phyloP scores from a whole-genome alignment of 257 asterid species.

The Petunia axillaris region DNA sequence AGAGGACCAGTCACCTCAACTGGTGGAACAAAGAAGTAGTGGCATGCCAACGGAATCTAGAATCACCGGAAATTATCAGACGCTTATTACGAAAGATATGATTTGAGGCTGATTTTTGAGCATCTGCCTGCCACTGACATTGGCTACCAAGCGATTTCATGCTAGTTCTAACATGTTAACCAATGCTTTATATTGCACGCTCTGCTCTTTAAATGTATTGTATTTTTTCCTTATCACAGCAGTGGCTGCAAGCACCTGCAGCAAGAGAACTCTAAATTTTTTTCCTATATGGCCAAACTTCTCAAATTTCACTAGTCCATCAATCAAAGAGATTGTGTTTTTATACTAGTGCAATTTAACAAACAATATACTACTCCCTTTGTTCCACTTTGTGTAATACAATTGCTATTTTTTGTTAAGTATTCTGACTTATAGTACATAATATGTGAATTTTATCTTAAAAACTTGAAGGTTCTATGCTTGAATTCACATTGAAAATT shows the following conservation, averaged over 20 bases:
- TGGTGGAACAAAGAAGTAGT: slow-evolving; percentile 30
- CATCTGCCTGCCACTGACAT: neutral
- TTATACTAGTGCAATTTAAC: slow-evolving; percentile 48
- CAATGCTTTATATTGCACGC: neutral
- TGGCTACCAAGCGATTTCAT: neutral
- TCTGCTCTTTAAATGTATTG: neutral
- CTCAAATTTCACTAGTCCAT: slow-evolving; percentile 57
- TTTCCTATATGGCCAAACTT: slow-evolving; percentile 76
- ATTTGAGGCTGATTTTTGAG: neutral
- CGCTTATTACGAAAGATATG: neutral
- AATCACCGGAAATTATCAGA: neutral
- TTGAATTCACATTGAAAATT: too few species aligned
- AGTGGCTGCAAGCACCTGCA: slow-evolving; percentile 9
- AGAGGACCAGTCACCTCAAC: slow-evolving; percentile 41
- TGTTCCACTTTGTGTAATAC: too few species aligned
- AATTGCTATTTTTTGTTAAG: too few species aligned
- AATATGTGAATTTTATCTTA: too few species aligned
- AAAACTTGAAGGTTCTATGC: too few species aligned
- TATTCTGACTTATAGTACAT: too few species aligned
- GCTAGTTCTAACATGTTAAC: slow-evolving; percentile 1
- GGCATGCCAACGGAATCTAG: slow-evolving; percentile 9
- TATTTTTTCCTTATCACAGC: neutral
- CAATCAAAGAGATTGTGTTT: slow-evolving; percentile 54
- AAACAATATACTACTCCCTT: too few species aligned
- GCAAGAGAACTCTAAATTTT: slow-evolving; percentile 44